phyloP scores from a whole-genome alignment of 768 basidiomycete genomes.

The Amanita inopinata region DNA sequence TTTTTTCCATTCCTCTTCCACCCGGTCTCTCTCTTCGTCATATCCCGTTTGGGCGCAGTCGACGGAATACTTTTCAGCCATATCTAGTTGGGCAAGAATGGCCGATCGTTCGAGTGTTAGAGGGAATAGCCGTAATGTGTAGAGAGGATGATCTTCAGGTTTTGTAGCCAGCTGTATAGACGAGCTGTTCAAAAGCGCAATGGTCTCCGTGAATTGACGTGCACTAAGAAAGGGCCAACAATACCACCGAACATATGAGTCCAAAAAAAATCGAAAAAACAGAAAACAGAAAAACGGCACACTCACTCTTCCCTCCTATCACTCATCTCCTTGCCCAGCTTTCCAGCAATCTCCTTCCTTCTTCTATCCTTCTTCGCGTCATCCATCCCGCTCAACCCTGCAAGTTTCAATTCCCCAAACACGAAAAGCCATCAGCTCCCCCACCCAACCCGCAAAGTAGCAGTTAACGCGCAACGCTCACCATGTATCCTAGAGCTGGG shows the following conservation, averaged over 20 bases:
- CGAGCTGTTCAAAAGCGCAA: constrained; percentile 48
- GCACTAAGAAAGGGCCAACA: constrained; percentile 26
- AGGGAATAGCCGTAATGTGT: constrained; percentile 65
- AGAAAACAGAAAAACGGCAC: constrained; percentile 9
- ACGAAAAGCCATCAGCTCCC: background rate
- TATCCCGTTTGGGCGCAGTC: constrained; percentile 63
- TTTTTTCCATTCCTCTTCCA: constrained; percentile 75
- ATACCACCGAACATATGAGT: constrained; percentile 5
- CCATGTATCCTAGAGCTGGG: constrained; percentile 33
- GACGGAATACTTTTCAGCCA: constrained; percentile 60
- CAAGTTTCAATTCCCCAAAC: constrained; percentile 2
- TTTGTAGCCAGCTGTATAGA: constrained; percentile 56
- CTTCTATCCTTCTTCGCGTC: constrained; percentile 53
- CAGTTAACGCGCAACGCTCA: constrained; percentile 15
- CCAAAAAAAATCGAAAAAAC: constrained; percentile 6
- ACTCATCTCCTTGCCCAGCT: constrained; percentile 60
- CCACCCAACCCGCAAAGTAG: background rate
- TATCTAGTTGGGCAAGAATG: constrained; percentile 50
- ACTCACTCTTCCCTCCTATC: constrained; percentile 67
- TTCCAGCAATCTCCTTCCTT: constrained; percentile 59
- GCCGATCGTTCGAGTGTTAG: constrained; percentile 71
- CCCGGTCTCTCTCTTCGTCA: constrained; percentile 67
- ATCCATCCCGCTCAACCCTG: constrained; percentile 19
- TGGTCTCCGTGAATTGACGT: constrained; percentile 53
- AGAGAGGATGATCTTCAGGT: constrained; percentile 56